Evolutionary conservation across 768 basidiomycete genomes (phyloP).

Genomic region (Trametes punicea): DNA sequence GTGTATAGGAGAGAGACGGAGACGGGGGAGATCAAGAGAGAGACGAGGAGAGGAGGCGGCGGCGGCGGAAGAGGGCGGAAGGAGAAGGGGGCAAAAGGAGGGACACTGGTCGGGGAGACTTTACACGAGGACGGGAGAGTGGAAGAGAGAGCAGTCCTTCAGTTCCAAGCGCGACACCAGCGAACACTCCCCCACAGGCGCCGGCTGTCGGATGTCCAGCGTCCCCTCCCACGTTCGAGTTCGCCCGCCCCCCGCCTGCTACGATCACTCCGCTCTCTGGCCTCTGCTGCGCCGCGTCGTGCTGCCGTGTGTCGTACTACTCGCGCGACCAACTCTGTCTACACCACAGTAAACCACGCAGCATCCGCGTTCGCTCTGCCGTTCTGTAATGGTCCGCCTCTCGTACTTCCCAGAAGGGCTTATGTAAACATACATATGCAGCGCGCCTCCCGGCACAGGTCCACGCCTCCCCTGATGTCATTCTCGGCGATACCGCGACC

Average conservation of each 20-base stretch:
- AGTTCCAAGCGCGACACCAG: too few species aligned
- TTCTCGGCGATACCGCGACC: conserved; percentile 14
- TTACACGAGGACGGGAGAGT: conserved; percentile 4
- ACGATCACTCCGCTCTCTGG: too few species aligned
- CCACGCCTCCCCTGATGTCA: background rate
- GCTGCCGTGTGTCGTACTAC: too few species aligned
- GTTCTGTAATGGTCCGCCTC: background rate
- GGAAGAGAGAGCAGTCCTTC: background rate
- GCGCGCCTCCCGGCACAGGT: background rate
- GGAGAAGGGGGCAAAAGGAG: conserved; percentile 8
- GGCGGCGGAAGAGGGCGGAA: background rate
- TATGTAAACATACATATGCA: background rate
- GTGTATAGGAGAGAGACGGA: background rate
- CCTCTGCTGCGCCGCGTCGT: too few species aligned
- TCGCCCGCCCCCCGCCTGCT: too few species aligned
- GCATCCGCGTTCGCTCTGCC: too few species aligned
- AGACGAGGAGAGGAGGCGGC: background rate
- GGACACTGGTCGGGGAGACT: conserved; percentile 12
- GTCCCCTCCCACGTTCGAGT: too few species aligned
- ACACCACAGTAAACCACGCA: too few species aligned
- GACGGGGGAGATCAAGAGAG: too few species aligned
- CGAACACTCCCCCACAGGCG: too few species aligned
- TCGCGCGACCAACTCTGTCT: too few species aligned
- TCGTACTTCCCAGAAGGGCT: background rate
- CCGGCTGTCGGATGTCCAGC: too few species aligned